Percentiles rank a stretch among this genome's conserved stretches.
Evolutionary conservation across 257 asterid genomes (phyloP).

Genomic region (Rehmannia glutinosa): DNA sequence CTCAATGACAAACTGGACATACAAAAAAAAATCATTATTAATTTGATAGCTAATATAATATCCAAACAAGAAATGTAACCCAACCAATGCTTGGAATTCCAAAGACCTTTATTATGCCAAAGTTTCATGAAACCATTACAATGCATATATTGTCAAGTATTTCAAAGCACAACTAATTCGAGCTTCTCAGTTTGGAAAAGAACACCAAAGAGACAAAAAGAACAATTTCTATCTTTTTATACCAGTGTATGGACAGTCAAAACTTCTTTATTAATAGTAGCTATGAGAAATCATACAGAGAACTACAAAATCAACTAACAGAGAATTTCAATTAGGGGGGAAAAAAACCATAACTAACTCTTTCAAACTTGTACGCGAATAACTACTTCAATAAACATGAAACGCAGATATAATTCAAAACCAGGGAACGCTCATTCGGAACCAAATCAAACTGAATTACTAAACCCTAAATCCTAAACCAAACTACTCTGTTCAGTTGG

Average conservation of each 20-base stretch:
- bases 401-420: background rate
- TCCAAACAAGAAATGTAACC: background rate
- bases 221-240: background rate
- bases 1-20: constrained; percentile 2
- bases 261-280: background rate
- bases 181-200: background rate
- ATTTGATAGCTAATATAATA: background rate
- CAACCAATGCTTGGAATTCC: background rate
- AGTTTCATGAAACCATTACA: background rate
- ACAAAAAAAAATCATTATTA: background rate
- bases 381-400: background rate
- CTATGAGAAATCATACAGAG: no score
- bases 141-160: background rate
- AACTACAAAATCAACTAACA: background rate
- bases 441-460: no score
- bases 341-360: background rate
- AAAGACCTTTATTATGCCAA: background rate
- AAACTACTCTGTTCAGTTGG: no score
- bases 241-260: background rate
- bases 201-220: background rate
- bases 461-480: no score
- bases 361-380: background rate
- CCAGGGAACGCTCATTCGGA: no score
- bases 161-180: background rate
- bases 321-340: no score